These are phyloP conservation scores for Thozetella sp. DNA, from an alignment of 495 filamentous ascomycete genomes.

Conservation along the genomic window DNA sequence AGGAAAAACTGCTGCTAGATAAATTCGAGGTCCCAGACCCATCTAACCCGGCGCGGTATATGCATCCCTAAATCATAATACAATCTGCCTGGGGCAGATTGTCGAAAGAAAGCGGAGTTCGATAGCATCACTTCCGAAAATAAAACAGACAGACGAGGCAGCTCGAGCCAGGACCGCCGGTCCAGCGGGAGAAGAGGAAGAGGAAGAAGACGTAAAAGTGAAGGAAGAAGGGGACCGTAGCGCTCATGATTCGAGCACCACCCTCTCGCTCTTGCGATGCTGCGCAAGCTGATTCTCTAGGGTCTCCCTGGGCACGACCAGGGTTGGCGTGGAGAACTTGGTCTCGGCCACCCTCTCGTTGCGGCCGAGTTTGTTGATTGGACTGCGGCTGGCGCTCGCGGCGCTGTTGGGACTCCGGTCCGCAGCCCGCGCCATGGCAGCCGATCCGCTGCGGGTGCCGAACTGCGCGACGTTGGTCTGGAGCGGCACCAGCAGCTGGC, in stretches of 20 bases:
- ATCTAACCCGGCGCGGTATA: neutral
- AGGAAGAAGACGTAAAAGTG: too few species aligned
- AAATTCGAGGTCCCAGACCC: neutral
- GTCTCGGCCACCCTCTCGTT: conserved; percentile 35
- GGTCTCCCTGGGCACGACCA: conserved; percentile 25
- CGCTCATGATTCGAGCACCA: conserved; percentile 39
- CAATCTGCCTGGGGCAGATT: too few species aligned
- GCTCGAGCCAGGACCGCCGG: too few species aligned
- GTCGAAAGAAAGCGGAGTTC: too few species aligned
- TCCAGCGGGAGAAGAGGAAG: too few species aligned
- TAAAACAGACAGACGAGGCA: too few species aligned
- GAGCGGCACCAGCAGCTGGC: conserved; percentile 41
- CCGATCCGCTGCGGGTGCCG: conserved; percentile 1
- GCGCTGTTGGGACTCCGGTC: conserved; percentile 7
- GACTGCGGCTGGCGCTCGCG: conserved; percentile 7
- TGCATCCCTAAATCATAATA: neutral
- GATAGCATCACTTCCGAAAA: too few species aligned
- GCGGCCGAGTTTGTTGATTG: conserved; percentile 15
- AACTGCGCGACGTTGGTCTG: conserved; percentile 14
- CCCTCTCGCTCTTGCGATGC: conserved; percentile 48
- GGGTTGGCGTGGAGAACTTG: conserved; percentile 31
- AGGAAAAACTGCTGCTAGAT: neutral
- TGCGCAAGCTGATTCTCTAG: conserved; percentile 14
- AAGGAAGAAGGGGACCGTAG: too few species aligned
- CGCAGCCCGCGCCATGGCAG: conserved; percentile 2